Evolutionary conservation across 805 yeast species (phyloP).

Genomic region (Candida taoyuanica): DNA sequence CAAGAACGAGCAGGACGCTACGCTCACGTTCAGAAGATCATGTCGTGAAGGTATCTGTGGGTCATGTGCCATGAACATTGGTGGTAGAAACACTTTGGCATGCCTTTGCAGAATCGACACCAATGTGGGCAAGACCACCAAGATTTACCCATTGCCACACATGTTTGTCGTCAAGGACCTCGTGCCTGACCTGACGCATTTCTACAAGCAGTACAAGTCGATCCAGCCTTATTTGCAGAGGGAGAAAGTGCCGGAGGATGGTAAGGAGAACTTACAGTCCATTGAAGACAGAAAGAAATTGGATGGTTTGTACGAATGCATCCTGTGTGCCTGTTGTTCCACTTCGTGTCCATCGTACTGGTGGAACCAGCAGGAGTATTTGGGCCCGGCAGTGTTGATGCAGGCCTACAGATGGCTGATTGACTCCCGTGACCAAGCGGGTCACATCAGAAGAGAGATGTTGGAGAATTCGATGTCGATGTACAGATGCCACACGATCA

Average conservation of each 20-base stretch:
- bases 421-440: constrained; percentile 94
- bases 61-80: constrained; percentile 99
- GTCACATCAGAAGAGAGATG: constrained; percentile 74
- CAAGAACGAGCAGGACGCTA: constrained; percentile 94
- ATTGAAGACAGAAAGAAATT: constrained; percentile 91
- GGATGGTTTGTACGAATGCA: constrained; percentile 97
- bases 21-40: constrained; percentile 94
- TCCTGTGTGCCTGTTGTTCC: constrained; percentile 97
- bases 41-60: constrained; percentile 99
- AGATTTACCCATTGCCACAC: constrained; percentile 96
- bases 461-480: constrained; percentile 95
- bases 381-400: constrained; percentile 98
- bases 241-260: constrained; percentile 70
- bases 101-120: constrained; percentile 92
- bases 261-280: constrained; percentile 87
- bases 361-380: constrained; percentile 99
- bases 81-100: constrained; percentile 95
- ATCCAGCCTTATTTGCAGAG: constrained; percentile 96
- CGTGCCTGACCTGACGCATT: constrained; percentile 96
- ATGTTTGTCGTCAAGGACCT: constrained; percentile 96
- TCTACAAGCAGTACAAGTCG: constrained; percentile 97
- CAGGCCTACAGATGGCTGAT: constrained; percentile 99
- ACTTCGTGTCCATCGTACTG: constrained; percentile 99
- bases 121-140: constrained; percentile 65
- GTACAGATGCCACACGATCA: constrained; percentile 98